Base-by-base conservation (phyloP, 352 stramenopile genomes). In the Lagenidium sp. region DNA sequence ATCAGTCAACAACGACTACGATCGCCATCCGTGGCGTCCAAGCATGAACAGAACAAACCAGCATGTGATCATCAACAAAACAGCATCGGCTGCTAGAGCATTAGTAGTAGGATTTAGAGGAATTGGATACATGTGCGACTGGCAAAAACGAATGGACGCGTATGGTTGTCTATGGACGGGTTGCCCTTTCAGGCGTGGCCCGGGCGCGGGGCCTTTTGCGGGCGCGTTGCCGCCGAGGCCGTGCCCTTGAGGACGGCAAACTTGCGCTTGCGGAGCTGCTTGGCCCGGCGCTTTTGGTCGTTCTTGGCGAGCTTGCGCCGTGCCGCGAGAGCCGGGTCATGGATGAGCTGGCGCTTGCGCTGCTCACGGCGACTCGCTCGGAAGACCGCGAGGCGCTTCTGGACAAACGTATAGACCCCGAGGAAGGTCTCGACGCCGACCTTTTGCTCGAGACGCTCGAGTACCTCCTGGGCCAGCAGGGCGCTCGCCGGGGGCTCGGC, bases 181-280 rank as follows among this genome's bases (percentile, higher is more conserved):
- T 36, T 19, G 6, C 19, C 6, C 3, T 34, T 20, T 30, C 72
- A 86, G 41, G 85, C 55, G 13, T 72, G 69, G 37, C 78, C 75
- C 20, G 78, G 78, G 28, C 78, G 78, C 51, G 62, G 54, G 30
- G 63, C 54, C 64, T 90, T 90, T 26, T 50, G 64, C 16, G 68
- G 57, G 7, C 64, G 65, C 24, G 72, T 65, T 35, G 60, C 77
- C n/a, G 69, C 68, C 32, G 78, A 87, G 4, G 62, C 50, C 4
- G 77, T 76, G 29, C 82, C 82, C 57, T 94, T 94, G 41, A 92
- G 47, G 23, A 92, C 62, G n/a, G 75, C 66, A 49, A 83, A 75
- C 62, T 95, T 95, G 53, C 83, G 77, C 58, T 95, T 94, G 50
- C 87, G 86, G 35, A 91, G 41, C 56, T 94, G 77, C 65, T 93